These are phyloP conservation scores for Leishmania guyanensis DNA, from an alignment of 208 protist species.

Conservation along the genomic window DNA sequence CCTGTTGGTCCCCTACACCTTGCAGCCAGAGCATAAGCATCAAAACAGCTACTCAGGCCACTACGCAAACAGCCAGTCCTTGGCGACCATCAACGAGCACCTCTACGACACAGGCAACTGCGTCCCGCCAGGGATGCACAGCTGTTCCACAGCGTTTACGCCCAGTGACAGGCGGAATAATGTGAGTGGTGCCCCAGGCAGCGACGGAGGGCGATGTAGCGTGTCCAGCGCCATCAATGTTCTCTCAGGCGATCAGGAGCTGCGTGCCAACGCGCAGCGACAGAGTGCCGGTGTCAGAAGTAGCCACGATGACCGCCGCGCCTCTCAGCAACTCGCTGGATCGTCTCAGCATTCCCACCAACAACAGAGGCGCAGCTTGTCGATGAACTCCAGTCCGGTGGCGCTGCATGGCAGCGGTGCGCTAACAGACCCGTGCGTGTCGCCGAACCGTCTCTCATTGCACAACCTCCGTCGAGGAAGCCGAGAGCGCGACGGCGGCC, in stretches of 20 bases:
- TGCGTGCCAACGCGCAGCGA: constrained; percentile 34
- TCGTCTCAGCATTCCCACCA: constrained; percentile 2
- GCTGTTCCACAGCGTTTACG: neutral
- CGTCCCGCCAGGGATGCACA: neutral
- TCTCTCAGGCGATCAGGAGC: constrained; percentile 37
- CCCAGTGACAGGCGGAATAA: constrained; percentile 4
- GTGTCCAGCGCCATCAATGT: constrained; percentile 45
- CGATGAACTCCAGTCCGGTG: neutral
- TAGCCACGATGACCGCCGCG: neutral
- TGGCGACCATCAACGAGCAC: neutral
- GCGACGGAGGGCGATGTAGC: constrained; percentile 22
- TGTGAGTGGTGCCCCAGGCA: constrained; percentile 12
- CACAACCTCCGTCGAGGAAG: neutral
- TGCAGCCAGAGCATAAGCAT: constrained; percentile 14
- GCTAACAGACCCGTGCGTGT: constrained; percentile 18
- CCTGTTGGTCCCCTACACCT: neutral
- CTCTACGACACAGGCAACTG: neutral
- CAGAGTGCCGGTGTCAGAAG: neutral
- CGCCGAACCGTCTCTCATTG: constrained; percentile 11
- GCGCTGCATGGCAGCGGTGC: constrained; percentile 6
- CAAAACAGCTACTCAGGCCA: constrained; percentile 14
- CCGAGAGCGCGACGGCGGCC: neutral
- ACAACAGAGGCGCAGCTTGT: constrained; percentile 17
- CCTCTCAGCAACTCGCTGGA: constrained; percentile 3
- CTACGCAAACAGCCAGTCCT: neutral